Base-by-base conservation (phyloP, 768 basidiomycete species). In the Lentinula boryana region DNA sequence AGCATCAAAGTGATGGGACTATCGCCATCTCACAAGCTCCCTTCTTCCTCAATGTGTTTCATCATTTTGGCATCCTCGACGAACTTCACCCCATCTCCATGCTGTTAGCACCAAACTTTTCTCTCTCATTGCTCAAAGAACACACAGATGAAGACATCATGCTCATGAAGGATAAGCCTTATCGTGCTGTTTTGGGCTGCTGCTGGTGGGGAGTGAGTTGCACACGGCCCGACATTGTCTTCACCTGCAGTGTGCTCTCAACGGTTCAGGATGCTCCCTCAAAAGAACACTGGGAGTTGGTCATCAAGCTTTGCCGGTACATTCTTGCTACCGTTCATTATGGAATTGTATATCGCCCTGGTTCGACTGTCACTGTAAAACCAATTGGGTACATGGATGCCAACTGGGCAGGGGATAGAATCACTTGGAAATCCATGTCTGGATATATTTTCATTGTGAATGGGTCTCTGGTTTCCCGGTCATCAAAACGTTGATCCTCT, bases 391-490 rank as follows among this genome's bases (percentile, higher is more conserved):
- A 55, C 36, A 8, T n/a, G 1, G 32, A 55, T 23, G 27, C 53
- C 12, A 33, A 55, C 35, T 55, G 33, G 33, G 27, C 32, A 2
- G 33, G 33, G 35, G 16, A 55, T 21, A 27, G 6, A 12, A 2
- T 7, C 23, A 23, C 23, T 2, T 3, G 23, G 23, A 23, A 23
- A 3, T 23, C 23, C 23, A 23, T 23, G 23, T 32, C 69, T 15
- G 73, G 71, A 0, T 71, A 71, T 41, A 60, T 74, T 5, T 72
- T 69, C 53, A 63, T 69, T 55, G 49, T 68, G 32, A 67, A 64
- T 15, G 72, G 71, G 1, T 68, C 69, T 0, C 63, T 70, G 0
- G 67, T 71, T 1, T 66, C 66, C 3, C 76, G 75, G 75, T 63
- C 57, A 6, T 67, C 70, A 2, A 72, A 71, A 56, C 63, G 63